Base-by-base conservation (phyloP, 257 asterid genomes). In the Fraxinus excelsior region DNA sequence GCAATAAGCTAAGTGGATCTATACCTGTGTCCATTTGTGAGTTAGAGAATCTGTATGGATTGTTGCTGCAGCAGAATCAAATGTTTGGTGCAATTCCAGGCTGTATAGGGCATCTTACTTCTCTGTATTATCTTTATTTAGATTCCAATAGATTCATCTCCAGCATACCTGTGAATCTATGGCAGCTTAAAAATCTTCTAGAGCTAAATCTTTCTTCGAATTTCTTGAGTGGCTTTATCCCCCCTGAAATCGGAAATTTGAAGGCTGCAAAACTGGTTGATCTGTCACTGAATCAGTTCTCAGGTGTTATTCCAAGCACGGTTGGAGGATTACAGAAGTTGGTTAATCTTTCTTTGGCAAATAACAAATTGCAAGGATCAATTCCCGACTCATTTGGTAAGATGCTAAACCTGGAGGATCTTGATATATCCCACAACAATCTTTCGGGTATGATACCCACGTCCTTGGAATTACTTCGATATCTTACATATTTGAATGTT, bases 371-470 rank as follows among this genome's bases (percentile, higher is more conserved):
- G 35, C n/a, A 73, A 4, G 88, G 82, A 13, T 38, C 76, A 14
- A 80, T 82, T 31, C 87, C 85, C 1, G 78, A 46, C 12, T 71
- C 80, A 2, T 2, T 75, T 1, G 37, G 73, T 16, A 25, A 42
- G 2, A 67, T 82, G 78, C 1, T 82, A 44, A 80, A 82, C 70
- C 42, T 82, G 79, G 62, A 58, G 44, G 21, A 26, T 6, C 8
- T 85, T 38, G 89, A 85, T 53, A 80, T 82, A 5, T 80, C 87
- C 0, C 34, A 80, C 23, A 82, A 85, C 73, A 69, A 79, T 40
- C 78, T 83, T 19, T 74, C 80, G 34, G 84, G 84, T 12, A 8
- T 0, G 5, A 86, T 83, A 14, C 89, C 87, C 2, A 74, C 18
- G 68, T 78, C 89, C 12, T 56, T 83, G 29, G 87, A 80, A 23